phyloP scores from a whole-genome alignment of 169 alveolate genomes.

The Condylostoma magnum region DNA sequence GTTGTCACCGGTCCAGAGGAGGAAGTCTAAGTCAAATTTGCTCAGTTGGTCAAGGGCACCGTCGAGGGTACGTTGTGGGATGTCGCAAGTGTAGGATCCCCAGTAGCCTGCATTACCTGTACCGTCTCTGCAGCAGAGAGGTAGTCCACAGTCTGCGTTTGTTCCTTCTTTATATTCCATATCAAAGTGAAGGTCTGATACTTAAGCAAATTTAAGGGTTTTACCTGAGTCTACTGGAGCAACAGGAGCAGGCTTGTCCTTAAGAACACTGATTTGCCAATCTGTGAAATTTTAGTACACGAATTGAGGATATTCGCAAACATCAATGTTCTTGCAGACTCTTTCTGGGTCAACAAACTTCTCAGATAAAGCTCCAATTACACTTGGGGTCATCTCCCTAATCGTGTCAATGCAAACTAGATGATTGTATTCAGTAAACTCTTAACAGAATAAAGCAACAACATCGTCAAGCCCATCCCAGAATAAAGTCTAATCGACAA shows the following conservation, averaged over 20 bases:
- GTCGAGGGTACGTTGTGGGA: constrained; percentile 38
- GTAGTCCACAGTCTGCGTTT: constrained; percentile 53
- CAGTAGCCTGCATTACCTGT: constrained; percentile 45
- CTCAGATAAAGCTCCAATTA: no score
- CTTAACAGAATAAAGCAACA: no score
- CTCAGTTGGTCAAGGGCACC: constrained; percentile 17
- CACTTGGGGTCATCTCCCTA: no score
- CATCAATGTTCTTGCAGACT: not conserved
- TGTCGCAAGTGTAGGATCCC: constrained; percentile 50
- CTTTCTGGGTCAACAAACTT: not conserved
- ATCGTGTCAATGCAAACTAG: no score
- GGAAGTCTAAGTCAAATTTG: constrained; percentile 55
- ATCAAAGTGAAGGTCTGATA: constrained; percentile 73
- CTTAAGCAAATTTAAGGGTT: constrained; percentile 43
- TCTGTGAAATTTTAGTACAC: not conserved
- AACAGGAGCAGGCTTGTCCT: not conserved
- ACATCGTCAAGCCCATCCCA: no score
- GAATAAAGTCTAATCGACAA: no score
- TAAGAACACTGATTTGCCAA: not conserved
- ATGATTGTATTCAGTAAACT: no score
- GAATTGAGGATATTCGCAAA: not conserved
- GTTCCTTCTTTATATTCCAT: constrained; percentile 56
- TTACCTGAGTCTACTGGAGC: constrained; percentile 3
- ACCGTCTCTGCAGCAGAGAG: constrained; percentile 62
- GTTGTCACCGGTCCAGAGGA: constrained; percentile 56